Base-by-base conservation (phyloP, 2,329 filamentous ascomycete species). In the Fusarium pseudoanthophilum region DNA sequence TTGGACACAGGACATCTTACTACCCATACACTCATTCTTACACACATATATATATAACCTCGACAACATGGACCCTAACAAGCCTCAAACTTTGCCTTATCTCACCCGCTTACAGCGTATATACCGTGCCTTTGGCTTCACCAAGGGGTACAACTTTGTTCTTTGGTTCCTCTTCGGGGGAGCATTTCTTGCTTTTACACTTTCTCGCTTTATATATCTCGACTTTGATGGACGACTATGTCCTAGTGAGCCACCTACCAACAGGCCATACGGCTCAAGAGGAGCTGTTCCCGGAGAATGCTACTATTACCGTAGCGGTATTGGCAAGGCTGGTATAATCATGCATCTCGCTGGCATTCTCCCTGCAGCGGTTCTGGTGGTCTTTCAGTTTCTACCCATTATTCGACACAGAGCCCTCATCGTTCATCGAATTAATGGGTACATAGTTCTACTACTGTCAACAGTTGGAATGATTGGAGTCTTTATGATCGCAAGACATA, bases 371-470 rank as follows among this genome's bases (percentile, higher is more conserved):
- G 69, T 87, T 4, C 80, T 88, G 8, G 82, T 81, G 11, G 80
- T 83, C 57, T 78, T 86, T 28, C 87, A 88, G 78, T 88, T 89
- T 71, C 75, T 87, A 5, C 87, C 87, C 1, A 71, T 77, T 8
- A 79, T 87, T 36, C 82, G 85, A 3, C 84, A 88, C 72, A 86
- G 84, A 71, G 75, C 80, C 58, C 80, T 89, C 4, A 66, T 88
- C 4, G 78, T 91, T 28, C 91, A 92, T 75, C 87, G 90, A 2
- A 83, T 92, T 62, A 89, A 87, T 59, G 91, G 91, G 4, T 91
- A 91, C 68, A 40, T 87, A 9, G 78, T 90, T 59, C 65, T 89
- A 1, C 61, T 88, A 0, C 80, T 92, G 1, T 81, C 86, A 4
- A 34, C 86, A 0, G 61, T 86, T 8, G 81, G 82, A 20, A 85